Base-by-base conservation (phyloP, 345 rosid genomes). In the Turnera subulata region DNA sequence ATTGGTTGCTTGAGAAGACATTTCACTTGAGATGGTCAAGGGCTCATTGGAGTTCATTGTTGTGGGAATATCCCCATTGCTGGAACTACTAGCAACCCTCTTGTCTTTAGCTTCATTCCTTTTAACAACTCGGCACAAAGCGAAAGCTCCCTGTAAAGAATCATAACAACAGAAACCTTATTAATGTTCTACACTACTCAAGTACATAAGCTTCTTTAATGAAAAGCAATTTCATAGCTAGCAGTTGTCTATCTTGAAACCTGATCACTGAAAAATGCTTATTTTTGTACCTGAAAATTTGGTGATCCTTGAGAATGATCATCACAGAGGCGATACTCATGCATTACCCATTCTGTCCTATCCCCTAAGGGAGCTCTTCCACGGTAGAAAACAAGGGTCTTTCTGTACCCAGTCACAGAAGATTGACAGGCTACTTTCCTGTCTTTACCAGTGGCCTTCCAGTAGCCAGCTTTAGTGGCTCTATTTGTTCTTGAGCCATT, bases 371-470 rank as follows among this genome's bases (percentile, higher is more conserved):
- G 96, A 5, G 98, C 93, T 14, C 92, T 84, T 42, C 98, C 93
- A 0, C 70, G 51, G 56, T 88, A 76, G 76, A 88, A 91, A 60
- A 92, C 95, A 1, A 91, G 81, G 26, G 98, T 84, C 84, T 92
- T 92, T 1, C 91, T 76, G 39, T 64, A 82, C 20, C 87, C 93
- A 1, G 64, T 69, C 47, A 73, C 60, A 3, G 67, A 16, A 26
- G 91, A 73, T 40, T 78, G 84, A 52, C 91, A 84, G 21, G 64
- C 76, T 17, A 88, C 73, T 78, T 83, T 78, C 53, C 87, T 55
- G 79, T 86, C 92, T 76, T 88, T 92, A 2, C 98, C 96, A 0
- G 95, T 88, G 40, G 98, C 98, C 70, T 91, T 88, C 98, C 94
- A 91, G 56, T 91, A 88, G 37, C 98, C 95, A 47, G 91, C 80